Percentiles rank a stretch among this genome's conserved stretches.
Evolutionary conservation across 257 asterid genomes (phyloP).

Genomic region (Lycium ferocissimum): DNA sequence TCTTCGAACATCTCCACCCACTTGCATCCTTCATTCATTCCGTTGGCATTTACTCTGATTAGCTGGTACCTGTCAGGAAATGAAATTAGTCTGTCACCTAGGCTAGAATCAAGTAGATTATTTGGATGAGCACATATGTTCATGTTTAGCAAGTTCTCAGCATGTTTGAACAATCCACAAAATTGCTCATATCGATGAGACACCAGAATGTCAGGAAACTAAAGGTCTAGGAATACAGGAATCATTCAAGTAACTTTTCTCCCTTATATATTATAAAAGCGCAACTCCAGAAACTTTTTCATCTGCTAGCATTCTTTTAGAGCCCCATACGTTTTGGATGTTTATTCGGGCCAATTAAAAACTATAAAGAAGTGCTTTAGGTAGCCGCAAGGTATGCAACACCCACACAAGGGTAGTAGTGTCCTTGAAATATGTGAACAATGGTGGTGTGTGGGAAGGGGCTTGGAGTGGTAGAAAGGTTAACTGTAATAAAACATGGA

Average conservation of each 20-base stretch:
- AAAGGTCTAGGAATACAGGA: neutral
- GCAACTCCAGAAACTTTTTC: neutral
- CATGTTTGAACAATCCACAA: neutral
- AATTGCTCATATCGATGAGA: neutral
- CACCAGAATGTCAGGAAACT: neutral
- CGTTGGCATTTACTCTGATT: conserved; percentile 37
- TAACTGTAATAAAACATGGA: no score
- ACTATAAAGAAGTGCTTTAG: no score
- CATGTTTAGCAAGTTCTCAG: neutral
- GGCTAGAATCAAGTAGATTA: neutral
- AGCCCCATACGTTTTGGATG: no score
- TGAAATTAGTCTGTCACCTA: neutral
- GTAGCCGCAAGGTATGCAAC: no score
- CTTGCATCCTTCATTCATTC: conserved; percentile 37
- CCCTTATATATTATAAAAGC: neutral
- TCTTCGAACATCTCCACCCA: conserved; percentile 46
- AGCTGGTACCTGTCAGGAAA: conserved; percentile 41
- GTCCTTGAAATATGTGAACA: no score
- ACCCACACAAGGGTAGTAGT: no score
- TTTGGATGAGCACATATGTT: neutral
- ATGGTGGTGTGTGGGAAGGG: no score
- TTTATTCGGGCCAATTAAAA: no score
- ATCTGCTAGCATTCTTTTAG: neutral
- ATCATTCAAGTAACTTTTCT: neutral
- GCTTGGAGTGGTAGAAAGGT: no score